Base-by-base conservation (phyloP, 31 red algal genomes). In the Porphyra umbilicalis region DNA sequence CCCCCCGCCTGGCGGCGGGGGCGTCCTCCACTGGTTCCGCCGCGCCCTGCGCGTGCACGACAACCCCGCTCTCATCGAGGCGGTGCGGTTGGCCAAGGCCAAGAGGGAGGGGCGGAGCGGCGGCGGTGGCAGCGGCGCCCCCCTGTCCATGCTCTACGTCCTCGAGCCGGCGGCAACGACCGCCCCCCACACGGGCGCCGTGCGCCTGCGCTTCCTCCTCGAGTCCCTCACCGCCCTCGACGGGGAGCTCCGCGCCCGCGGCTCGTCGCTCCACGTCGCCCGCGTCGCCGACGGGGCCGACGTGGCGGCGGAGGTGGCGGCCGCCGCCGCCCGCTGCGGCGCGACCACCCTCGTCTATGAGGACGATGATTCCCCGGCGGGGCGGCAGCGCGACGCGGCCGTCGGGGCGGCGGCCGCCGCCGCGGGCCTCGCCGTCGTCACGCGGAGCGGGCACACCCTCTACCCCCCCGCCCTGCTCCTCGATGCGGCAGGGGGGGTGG, bases 1-100 rank as follows among this genome's bases (percentile, higher is more conserved):
- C 81, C 35, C 67, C 16, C 30, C 46, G 38, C 35, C 81, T 15
- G 67, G 36, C 31, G 67, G 67, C 10, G 57, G 81, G 11, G 34
- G 75, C 30, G 75, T 85, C 29, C 30, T 91, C 35, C 88, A 91
- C 81, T 94, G 92, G 92, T 94, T 94, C 32, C 82, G 92, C 35
- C 83, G 88, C 57, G 82, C 78, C n/a, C 76, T 94, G 10, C 84
- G 92, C 42, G 30, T 90, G 74, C 88, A 91, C 40, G 92, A 94
- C 79, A 94, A 94, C 77, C 89, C 38, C 38, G 89, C 92, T 1
- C 83, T 94, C 31, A 75, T 76, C 25, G 75, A 78, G 34, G 92
- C 92, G 34, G 75, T 87, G 33, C 32, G 36, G 20, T n/a, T 46
- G 8, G 84, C 89, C 9, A 29, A 18, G 25, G 57, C 57, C 4